Conservation (phyloP, 1,284 basidiomycete genomes). For the Ceratobasidium sp. region DNA sequence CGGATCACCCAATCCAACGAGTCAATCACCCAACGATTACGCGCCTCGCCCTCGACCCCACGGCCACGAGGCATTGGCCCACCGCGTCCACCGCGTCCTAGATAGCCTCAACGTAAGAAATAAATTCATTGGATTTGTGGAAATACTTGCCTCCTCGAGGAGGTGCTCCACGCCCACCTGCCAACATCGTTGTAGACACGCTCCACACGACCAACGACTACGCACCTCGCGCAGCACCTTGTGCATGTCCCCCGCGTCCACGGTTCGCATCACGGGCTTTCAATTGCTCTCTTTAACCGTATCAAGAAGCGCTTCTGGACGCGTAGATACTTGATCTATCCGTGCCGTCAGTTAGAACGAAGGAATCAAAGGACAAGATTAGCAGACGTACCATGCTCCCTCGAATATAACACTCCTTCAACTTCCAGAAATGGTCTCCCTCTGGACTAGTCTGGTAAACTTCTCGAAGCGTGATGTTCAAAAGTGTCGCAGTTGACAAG, state of each 20-base stretch:
- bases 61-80: conserved; percentile 36
- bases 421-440: conserved; percentile 97
- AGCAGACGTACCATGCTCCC: conserved; percentile 84
- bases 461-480: conserved; percentile 96
- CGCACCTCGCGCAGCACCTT: conserved; percentile 16
- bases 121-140: too few relatives aligned
- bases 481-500: conserved; percentile 99
- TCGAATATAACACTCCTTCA: conserved; percentile 97
- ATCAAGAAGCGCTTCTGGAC: conserved; percentile 92
- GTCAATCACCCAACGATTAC: background rate
- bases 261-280: conserved; percentile 71
- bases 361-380: background rate
- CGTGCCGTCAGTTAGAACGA: too few relatives aligned
- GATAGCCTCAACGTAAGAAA: background rate
- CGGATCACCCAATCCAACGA: background rate
- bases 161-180: conserved; percentile 29
- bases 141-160: conserved; percentile 35
- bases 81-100: conserved; percentile 31
- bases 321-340: conserved; percentile 98
- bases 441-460: conserved; percentile 98
- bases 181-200: background rate
- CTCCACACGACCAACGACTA: background rate
- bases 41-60: conserved; percentile 26
- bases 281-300: conserved; percentile 86
- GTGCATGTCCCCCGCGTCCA: conserved; percentile 57